These are phyloP conservation scores for Nakaseomyces kungkrabaensis DNA, from an alignment of 1,139 yeast genomes.

Conservation along the genomic window DNA sequence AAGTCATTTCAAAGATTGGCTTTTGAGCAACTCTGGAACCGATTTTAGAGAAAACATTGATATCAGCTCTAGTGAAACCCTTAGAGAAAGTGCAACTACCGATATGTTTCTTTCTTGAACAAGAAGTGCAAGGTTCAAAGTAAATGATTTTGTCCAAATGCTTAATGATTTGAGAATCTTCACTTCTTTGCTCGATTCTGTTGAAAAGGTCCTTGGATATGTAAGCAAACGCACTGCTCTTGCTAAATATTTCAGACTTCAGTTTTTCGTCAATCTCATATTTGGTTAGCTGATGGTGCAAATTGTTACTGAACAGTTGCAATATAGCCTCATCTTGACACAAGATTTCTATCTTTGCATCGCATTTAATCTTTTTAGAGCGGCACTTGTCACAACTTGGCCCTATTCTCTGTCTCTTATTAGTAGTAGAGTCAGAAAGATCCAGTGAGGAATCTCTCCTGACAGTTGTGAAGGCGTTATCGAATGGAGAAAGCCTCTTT, in stretches of 20 bases:
- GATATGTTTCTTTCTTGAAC: constrained; percentile 10
- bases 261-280: constrained; percentile 1
- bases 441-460: not conserved
- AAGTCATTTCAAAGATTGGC: constrained; percentile 19
- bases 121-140: constrained; percentile 24
- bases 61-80: constrained; percentile 27
- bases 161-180: constrained; percentile 12
- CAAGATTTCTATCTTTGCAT: constrained; percentile 43
- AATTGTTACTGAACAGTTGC: constrained; percentile 8
- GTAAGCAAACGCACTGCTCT: constrained; percentile 2
- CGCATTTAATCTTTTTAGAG: constrained; percentile 63
- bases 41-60: constrained; percentile 20
- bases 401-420: constrained; percentile 54
- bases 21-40: constrained; percentile 12
- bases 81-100: constrained; percentile 20
- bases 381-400: constrained; percentile 71
- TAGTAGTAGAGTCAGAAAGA: not conserved
- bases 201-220: constrained; percentile 4
- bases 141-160: constrained; percentile 26
- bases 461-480: not conserved
- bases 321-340: constrained; percentile 10
- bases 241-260: not conserved
- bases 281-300: constrained; percentile 4
- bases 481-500: not conserved
- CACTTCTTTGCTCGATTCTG: not conserved